Percentiles rank a stretch among this genome's conserved stretches.
Evolutionary conservation across 495 filamentous ascomycete species (phyloP).

Genomic region (Podospora pseudoanserina): DNA sequence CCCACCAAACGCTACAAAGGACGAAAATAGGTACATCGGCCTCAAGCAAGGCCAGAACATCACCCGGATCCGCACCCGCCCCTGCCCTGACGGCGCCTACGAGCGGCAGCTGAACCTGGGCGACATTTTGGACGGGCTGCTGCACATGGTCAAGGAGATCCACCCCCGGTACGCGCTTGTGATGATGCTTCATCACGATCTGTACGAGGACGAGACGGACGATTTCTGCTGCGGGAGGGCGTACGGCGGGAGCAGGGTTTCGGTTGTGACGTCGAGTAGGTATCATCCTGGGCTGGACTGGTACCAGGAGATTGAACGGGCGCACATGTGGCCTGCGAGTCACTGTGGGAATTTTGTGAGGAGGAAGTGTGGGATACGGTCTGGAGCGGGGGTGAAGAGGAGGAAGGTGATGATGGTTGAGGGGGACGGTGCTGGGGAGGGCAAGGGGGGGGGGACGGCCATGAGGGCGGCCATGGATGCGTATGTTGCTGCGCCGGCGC

Average conservation of each 20-base stretch:
- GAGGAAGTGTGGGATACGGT: slow-evolving; percentile 21
- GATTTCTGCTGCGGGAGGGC: slow-evolving; percentile 65
- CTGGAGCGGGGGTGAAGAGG: not conserved
- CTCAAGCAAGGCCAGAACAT: slow-evolving; percentile 35
- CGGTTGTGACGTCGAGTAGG: slow-evolving; percentile 56
- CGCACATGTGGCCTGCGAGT: slow-evolving; percentile 61
- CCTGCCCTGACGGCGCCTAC: slow-evolving; percentile 47
- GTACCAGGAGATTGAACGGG: slow-evolving; percentile 41
- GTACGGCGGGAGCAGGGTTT: slow-evolving; percentile 59
- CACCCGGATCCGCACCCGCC: slow-evolving; percentile 54
- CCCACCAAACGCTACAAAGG: slow-evolving; percentile 4
- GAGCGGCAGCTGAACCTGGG: slow-evolving; percentile 56
- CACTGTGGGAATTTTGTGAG: slow-evolving; percentile 55
- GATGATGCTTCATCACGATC: slow-evolving; percentile 57
- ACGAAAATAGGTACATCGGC: slow-evolving; percentile 35
- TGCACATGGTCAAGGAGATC: slow-evolving; percentile 56
- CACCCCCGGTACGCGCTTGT: slow-evolving; percentile 46
- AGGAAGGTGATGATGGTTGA: slow-evolving; percentile 11
- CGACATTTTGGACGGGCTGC: slow-evolving; percentile 60
- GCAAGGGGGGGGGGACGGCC: not conserved
- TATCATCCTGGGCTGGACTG: slow-evolving; percentile 56
- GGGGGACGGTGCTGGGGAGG: not conserved
- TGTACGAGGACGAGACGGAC: slow-evolving; percentile 66
- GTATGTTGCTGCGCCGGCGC: slow-evolving; percentile 7
- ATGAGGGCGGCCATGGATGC: slow-evolving; percentile 19